phyloP scores from a whole-genome alignment of 768 basidiomycete genomes.

The Rossbeevera mucosa region DNA sequence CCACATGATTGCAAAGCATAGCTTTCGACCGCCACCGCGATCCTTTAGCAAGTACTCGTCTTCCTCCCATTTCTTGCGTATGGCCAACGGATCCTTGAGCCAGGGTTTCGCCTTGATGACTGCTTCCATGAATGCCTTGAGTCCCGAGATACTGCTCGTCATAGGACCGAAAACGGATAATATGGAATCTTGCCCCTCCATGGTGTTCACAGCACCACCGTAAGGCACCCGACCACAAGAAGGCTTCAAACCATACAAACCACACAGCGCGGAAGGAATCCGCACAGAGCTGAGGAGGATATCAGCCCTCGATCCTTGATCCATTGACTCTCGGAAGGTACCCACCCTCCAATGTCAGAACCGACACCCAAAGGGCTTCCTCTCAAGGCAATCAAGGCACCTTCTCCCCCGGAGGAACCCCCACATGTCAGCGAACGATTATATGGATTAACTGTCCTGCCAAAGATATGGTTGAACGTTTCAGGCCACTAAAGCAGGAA shows the following conservation, averaged over 20 bases:
- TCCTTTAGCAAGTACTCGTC: conserved; percentile 56
- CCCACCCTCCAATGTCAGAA: conserved; percentile 75
- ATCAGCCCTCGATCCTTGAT: background rate
- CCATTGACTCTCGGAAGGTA: background rate
- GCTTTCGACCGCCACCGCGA: conserved; percentile 46
- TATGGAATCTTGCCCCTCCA: conserved; percentile 69
- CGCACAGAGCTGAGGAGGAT: conserved; percentile 53
- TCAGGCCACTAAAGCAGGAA: conserved; percentile 59
- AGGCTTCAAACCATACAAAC: conserved; percentile 67
- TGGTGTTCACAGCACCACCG: conserved; percentile 55
- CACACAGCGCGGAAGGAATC: conserved; percentile 64
- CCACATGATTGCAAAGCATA: conserved; percentile 63
- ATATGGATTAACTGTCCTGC: conserved; percentile 70
- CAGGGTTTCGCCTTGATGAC: conserved; percentile 60
- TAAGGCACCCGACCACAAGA: conserved; percentile 71
- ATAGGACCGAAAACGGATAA: conserved; percentile 75
- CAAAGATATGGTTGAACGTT: conserved; percentile 74
- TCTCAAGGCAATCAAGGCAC: conserved; percentile 56
- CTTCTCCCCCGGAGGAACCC: conserved; percentile 86
- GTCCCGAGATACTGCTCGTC: conserved; percentile 49
- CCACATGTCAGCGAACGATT: conserved; percentile 69
- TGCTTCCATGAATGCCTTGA: conserved; percentile 63
- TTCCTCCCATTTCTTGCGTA: conserved; percentile 58
- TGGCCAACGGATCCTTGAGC: conserved; percentile 56
- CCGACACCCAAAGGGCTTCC: conserved; percentile 60